A percentile compares a stretch with the other conserved stretches of the same genome.
Evolutionary conservation across 768 basidiomycete species (phyloP).

Genomic region (Kondoa subrosea): DNA sequence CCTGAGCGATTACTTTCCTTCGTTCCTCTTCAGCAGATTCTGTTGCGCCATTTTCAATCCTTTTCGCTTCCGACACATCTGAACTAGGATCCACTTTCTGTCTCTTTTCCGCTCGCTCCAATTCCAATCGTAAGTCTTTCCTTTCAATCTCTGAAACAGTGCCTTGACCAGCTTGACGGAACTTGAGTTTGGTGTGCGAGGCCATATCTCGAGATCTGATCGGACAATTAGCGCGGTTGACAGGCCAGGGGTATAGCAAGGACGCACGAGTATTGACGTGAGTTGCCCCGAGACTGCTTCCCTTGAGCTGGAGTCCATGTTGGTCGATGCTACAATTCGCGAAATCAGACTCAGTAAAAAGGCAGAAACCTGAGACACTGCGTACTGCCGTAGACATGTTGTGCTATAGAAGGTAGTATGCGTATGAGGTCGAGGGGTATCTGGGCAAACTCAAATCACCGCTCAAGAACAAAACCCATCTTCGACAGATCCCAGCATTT

Average conservation of each 20-base stretch:
- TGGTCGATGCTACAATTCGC: constrained; percentile 45
- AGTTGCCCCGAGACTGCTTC: constrained; percentile 75
- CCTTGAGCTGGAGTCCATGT: constrained; percentile 98
- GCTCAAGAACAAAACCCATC: not conserved
- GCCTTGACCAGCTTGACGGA: constrained; percentile 90
- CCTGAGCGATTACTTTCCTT: constrained; percentile 70
- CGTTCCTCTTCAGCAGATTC: constrained; percentile 56
- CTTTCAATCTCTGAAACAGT: constrained; percentile 57
- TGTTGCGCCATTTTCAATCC: constrained; percentile 44
- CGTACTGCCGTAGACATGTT: not conserved
- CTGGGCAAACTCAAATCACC: too few species aligned
- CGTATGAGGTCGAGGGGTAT: too few species aligned
- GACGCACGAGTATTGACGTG: constrained; percentile 76
- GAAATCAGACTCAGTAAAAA: not conserved
- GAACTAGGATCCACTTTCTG: constrained; percentile 42
- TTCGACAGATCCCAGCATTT: not conserved
- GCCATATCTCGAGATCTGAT: constrained; percentile 39
- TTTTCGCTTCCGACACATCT: constrained; percentile 36
- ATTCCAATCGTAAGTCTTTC: constrained; percentile 63
- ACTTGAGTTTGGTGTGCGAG: constrained; percentile 92
- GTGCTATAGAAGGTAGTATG: too few species aligned
- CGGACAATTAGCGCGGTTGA: not conserved
- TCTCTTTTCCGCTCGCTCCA: constrained; percentile 65
- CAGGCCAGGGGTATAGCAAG: constrained; percentile 49
- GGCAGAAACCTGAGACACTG: too few species aligned